Percentiles rank a stretch among this genome's conserved stretches.
Evolutionary conservation across 2,329 filamentous ascomycete species (phyloP).

Genomic region (Colletotrichum australisinense): DNA sequence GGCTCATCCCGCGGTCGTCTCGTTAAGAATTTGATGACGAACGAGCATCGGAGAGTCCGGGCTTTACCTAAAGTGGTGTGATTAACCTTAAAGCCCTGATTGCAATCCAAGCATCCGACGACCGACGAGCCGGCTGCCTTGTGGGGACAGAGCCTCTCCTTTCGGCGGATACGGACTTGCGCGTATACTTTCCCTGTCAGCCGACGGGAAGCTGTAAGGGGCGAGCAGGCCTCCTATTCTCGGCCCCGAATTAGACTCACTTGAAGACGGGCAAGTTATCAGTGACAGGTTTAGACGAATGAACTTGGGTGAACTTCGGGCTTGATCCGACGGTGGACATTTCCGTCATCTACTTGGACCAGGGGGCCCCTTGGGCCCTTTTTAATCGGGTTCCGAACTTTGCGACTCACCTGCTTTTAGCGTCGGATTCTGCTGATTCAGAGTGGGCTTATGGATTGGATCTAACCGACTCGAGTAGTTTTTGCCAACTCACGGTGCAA

Average conservation of each 20-base stretch:
- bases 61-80: neutral
- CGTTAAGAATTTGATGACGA: neutral
- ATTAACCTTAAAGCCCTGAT: constrained; percentile 28
- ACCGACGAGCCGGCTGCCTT: constrained; percentile 12
- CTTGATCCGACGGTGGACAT: neutral
- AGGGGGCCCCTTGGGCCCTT: neutral
- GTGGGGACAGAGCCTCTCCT: constrained; percentile 16
- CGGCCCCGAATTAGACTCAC: neutral
- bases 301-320: neutral
- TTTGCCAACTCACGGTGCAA: constrained; percentile 1
- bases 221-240: neutral
- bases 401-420: neutral
- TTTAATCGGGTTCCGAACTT: neutral
- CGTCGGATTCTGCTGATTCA: neutral
- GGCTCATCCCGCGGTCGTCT: neutral
- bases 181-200: constrained; percentile 17
- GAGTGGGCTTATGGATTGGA: neutral
- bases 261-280: neutral
- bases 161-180: constrained; percentile 18
- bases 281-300: neutral
- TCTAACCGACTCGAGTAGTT: neutral
- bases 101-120: neutral
- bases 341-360: neutral
- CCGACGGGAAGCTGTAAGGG: constrained; percentile 1
- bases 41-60: neutral